Conservation (phyloP, 2,329 filamentous ascomycete genomes). For the Fusarium sp. region DNA sequence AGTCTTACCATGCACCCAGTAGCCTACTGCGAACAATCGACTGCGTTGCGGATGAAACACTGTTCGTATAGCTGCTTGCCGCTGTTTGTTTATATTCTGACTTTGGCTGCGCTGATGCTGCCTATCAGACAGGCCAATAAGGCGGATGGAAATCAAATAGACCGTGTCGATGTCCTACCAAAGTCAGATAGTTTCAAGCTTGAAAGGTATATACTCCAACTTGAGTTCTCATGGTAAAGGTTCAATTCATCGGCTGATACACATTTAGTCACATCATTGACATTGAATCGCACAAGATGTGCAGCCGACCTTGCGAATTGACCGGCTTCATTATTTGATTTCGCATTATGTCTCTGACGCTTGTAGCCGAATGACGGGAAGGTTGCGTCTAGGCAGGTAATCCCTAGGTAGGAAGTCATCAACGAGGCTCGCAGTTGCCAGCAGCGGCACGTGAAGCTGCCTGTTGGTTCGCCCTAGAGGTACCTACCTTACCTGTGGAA, state of each 20-base stretch:
- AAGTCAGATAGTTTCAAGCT: neutral
- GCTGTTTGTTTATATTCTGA: neutral
- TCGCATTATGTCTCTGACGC: neutral
- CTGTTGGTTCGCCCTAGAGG: conserved; percentile 11
- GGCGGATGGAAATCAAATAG: neutral
- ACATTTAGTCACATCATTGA: neutral
- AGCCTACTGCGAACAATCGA: neutral
- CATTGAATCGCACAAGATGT: neutral
- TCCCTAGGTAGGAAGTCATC: neutral
- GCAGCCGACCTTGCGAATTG: neutral
- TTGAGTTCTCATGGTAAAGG: neutral
- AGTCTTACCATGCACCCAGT: neutral
- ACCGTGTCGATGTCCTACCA: neutral
- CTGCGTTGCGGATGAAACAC: neutral
- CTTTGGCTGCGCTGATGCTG: neutral
- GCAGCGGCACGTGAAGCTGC: conserved; percentile 31
- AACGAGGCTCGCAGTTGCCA: conserved; percentile 10
- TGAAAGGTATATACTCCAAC: neutral
- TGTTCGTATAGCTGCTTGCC: neutral
- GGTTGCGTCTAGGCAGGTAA: neutral
- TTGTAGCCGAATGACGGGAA: neutral
- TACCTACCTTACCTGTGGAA: conserved; percentile 1
- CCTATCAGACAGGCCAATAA: neutral
- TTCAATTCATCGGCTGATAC: neutral
- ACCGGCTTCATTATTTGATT: neutral